A percentile compares a stretch with the other conserved stretches of the same genome.
These are phyloP conservation scores for Sclerotinia minor DNA, from an alignment of 2,329 filamentous ascomycete genomes.

Conservation along the genomic window DNA sequence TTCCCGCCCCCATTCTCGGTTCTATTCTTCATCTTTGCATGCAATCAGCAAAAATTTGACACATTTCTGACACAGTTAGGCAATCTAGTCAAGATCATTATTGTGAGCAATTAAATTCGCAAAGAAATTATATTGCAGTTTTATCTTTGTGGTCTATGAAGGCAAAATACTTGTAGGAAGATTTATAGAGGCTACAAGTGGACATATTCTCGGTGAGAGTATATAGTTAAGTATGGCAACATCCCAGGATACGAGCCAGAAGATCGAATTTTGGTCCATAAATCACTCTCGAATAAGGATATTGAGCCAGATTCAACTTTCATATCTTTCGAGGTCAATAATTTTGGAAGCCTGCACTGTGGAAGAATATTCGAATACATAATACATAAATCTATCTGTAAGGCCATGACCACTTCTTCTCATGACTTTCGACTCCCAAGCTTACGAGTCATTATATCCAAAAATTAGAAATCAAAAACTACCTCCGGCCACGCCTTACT, in stretches of 20 bases:
- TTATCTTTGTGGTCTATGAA: too few species aligned
- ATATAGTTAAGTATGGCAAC: too few species aligned
- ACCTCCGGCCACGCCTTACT: constrained; percentile 35
- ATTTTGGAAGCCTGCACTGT: not conserved
- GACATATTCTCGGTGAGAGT: too few species aligned
- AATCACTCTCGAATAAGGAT: too few species aligned
- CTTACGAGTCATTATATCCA: not conserved
- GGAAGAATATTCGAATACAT: not conserved
- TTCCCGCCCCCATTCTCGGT: too few species aligned
- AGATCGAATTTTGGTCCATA: too few species aligned
- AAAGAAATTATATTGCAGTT: too few species aligned
- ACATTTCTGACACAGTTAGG: not conserved
- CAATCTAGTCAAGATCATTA: not conserved
- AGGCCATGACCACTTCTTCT: rapidly evolving
- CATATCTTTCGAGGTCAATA: not conserved
- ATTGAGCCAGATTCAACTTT: too few species aligned
- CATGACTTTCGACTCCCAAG: not conserved
- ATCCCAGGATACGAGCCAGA: too few species aligned
- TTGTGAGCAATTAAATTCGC: not conserved
- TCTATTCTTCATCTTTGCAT: not conserved
- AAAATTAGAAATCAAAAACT: constrained; percentile 17
- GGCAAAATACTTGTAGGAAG: too few species aligned
- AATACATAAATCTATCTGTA: not conserved
- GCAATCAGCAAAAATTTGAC: not conserved
- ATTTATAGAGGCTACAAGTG: too few species aligned